Base-by-base conservation (phyloP, 2,329 filamentous ascomycete species). In the Bipolaris bicolor region DNA sequence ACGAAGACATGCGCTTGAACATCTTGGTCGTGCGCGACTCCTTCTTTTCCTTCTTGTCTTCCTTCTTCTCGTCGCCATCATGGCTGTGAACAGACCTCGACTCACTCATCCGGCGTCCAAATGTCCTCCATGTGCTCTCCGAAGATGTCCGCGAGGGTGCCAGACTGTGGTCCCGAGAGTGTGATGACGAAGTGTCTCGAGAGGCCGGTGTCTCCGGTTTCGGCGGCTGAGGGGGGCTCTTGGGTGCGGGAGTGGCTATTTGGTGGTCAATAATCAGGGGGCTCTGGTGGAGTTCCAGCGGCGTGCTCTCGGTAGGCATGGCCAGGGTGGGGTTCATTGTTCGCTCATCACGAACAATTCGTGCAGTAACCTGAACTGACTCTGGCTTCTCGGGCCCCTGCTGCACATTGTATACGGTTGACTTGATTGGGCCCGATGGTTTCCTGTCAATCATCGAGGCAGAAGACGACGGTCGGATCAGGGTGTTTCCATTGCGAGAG, bases 291-390 rank as follows among this genome's bases (percentile, higher is more conserved):
- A 84, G 72, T 63, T 82, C 81, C 37, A 82, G 61, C n/a, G 74
- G 70, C 11, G 48, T 83, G 78, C 64, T 87, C 85, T 66, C 90
- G 82, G 55, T 74, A 16, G 71, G 75, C 73, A 74, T 74, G 2
- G 65, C 65, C 34, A 76, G 55, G n/a, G 66, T 64, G 16, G 71
- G 72, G 55, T 69, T 69, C 57, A 64, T 68, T 20, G 63, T 65
- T 34, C 65, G 69, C 10, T 83, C 80, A 63, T 90, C 89, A 46
- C 91, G 87, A 36, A 96, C 81, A 61, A 96, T 96, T 49, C 89
- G 87, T 47, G 93, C 91, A 16, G 90, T 95, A 10, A 97, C 92
- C 44, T 92, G 93, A n/a, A 96, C 86, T 0, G 91, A 93, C 68
- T 93, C 91, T 5, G 88, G 84, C 57, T 78, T 79, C 44, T 75